Conservation (phyloP, 73 alveolate species). For the Blepharisma japonicum region DNA sequence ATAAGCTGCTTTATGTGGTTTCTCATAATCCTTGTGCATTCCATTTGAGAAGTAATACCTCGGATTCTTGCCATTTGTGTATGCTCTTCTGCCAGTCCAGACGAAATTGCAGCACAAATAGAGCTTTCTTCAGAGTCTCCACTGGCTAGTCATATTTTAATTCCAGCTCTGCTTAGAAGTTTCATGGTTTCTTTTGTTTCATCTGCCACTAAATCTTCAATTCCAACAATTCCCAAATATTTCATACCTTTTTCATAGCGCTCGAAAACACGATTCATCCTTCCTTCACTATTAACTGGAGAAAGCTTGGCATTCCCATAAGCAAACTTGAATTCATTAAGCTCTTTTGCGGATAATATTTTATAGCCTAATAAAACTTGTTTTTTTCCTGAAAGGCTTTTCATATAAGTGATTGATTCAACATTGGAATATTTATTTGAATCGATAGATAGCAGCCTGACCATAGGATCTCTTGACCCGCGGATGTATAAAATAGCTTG, state of each 20-base stretch:
- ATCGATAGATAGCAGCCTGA: no score
- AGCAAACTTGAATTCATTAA: conserved; percentile 1
- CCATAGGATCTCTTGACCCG: neutral
- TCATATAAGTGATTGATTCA: no score
- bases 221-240: conserved; percentile 21
- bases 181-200: neutral
- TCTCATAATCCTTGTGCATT: neutral
- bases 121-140: conserved; percentile 8
- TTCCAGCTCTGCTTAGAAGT: conserved; percentile 7
- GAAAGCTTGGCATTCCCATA: conserved; percentile 5
- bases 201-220: neutral
- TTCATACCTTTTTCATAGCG: neutral
- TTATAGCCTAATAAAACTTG: neutral
- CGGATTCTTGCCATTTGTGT: neutral
- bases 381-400: no score
- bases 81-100: neutral
- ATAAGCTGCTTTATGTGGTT: neutral
- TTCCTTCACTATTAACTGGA: conserved; percentile 20
- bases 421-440: no score
- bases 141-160: conserved; percentile 8
- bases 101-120: neutral
- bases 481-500: neutral
- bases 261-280: conserved; percentile 14
- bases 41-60: neutral
- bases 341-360: neutral